Conservation (phyloP, 805 yeast genomes). For the Saturnispora serradocipensis region DNA sequence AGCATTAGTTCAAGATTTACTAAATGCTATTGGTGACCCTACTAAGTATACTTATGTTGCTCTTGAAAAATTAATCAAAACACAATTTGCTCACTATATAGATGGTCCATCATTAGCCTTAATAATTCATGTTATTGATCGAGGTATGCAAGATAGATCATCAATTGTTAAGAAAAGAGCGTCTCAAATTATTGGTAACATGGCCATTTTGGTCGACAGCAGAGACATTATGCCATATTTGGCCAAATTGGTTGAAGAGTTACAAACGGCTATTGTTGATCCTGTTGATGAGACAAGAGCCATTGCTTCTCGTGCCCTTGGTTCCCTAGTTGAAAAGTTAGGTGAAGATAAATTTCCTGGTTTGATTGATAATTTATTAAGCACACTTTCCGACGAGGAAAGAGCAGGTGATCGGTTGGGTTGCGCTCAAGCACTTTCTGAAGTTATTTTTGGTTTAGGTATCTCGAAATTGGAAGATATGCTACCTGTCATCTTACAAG, state of each 20-base stretch:
- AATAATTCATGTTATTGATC: conserved; percentile 85
- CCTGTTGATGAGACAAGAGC: conserved; percentile 97
- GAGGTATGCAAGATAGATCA: conserved; percentile 94
- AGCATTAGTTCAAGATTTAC: conserved; percentile 73
- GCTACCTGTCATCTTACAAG: conserved; percentile 67
- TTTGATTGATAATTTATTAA: conserved; percentile 70
- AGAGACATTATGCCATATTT: conserved; percentile 81
- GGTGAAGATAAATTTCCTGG: conserved; percentile 96
- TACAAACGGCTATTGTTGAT: conserved; percentile 93
- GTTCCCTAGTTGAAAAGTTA: conserved; percentile 88
- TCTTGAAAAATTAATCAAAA: conserved; percentile 71
- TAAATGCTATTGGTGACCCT: conserved; percentile 94
- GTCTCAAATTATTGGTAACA: conserved; percentile 96
- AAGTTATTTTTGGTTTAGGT: conserved; percentile 90
- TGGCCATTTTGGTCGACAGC: conserved; percentile 91
- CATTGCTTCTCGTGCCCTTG: conserved; percentile 94
- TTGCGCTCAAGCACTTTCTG: conserved; percentile 93
- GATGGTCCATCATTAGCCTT: conserved; percentile 97
- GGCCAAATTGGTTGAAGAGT: conserved; percentile 64
- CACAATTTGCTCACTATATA: conserved; percentile 94
- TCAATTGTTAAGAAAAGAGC: conserved; percentile 88
- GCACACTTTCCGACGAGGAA: conserved; percentile 64
- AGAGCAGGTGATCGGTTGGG: conserved; percentile 91
- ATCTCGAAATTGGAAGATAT: conserved; percentile 78
- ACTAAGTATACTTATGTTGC: conserved; percentile 84